Evolutionary conservation across 129 eudicot species (phyloP).

Genomic region (Flaveria trinervia): DNA sequence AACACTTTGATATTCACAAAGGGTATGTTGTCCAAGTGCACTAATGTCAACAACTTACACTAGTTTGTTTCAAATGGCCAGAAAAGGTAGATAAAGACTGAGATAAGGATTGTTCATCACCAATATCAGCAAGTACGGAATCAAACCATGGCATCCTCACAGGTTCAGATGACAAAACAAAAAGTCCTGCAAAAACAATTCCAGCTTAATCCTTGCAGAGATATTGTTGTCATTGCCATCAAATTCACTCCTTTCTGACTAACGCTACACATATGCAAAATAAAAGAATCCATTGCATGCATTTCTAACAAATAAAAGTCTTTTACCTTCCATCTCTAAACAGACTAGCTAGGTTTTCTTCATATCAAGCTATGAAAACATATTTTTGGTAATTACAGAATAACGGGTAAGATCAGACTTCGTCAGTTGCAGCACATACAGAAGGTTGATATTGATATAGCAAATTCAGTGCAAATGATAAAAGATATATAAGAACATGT

Average conservation of each 20-base stretch:
- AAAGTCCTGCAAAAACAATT: slow-evolving; percentile 54
- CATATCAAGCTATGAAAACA: not conserved
- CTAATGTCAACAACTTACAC: slow-evolving; percentile 55
- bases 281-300: slow-evolving; percentile 14
- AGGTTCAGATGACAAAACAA: slow-evolving; percentile 80
- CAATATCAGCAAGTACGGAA: slow-evolving; percentile 89
- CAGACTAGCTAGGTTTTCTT: not conserved
- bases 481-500: not conserved
- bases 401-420: not conserved
- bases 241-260: slow-evolving; percentile 11
- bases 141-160: slow-evolving; percentile 92
- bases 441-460: slow-evolving; percentile 10
- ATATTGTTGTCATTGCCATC: not conserved
- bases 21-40: slow-evolving; percentile 10
- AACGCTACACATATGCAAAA: slow-evolving; percentile 10
- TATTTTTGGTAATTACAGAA: slow-evolving; percentile 12
- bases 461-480: slow-evolving; percentile 16
- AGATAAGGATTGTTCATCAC: slow-evolving; percentile 95
- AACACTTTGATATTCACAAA: slow-evolving; percentile 4
- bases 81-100: slow-evolving; percentile 96
- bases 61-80: slow-evolving; percentile 87
- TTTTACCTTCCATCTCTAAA: slow-evolving; percentile 20
- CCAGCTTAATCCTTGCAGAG: slow-evolving; percentile 1
- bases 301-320: slow-evolving; percentile 14
- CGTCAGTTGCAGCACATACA: slow-evolving; percentile 1